Percentiles rank a stretch among this genome's conserved stretches.
Conservation (phyloP, 768 basidiomycete genomes). For the Agrocybe pediades region DNA sequence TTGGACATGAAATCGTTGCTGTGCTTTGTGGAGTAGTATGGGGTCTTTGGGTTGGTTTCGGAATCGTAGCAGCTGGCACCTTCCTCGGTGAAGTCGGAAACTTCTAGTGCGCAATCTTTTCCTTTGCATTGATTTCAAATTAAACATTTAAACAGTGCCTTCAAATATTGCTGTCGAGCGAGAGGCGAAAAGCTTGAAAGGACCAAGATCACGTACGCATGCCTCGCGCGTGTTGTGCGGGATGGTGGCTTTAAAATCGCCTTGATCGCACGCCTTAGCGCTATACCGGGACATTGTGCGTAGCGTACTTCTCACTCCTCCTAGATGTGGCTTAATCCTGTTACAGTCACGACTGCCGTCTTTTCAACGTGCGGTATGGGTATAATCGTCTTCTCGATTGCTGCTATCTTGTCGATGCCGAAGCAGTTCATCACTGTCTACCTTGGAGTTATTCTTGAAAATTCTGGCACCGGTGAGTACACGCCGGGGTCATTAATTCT, state of each 20-base stretch:
- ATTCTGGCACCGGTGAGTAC: constrained; percentile 37
- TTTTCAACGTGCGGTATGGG: constrained; percentile 90
- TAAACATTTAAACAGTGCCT: constrained; percentile 50
- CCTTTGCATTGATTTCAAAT: not conserved
- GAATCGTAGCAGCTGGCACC: constrained; percentile 81
- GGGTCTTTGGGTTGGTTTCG: constrained; percentile 88
- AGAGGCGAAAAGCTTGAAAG: constrained; percentile 77
- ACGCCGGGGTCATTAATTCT: not conserved
- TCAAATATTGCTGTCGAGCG: constrained; percentile 75
- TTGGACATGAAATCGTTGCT: constrained; percentile 91
- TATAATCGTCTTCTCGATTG: constrained; percentile 74
- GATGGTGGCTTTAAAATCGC: constrained; percentile 90
- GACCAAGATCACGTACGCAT: constrained; percentile 58
- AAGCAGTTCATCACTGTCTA: constrained; percentile 95
- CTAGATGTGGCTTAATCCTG: constrained; percentile 1
- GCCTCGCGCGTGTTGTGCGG: constrained; percentile 68
- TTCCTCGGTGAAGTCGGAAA: constrained; percentile 87
- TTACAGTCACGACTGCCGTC: constrained; percentile 79
- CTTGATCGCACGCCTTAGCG: constrained; percentile 74
- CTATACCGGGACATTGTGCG: constrained; percentile 86
- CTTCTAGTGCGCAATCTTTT: constrained; percentile 64
- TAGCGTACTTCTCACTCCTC: constrained; percentile 10
- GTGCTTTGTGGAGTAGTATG: constrained; percentile 89
- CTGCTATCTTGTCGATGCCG: constrained; percentile 81
- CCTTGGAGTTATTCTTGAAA: constrained; percentile 78